Evolutionary conservation across 2,329 filamentous ascomycete genomes (phyloP).

Genomic region (Alternaria viburni): DNA sequence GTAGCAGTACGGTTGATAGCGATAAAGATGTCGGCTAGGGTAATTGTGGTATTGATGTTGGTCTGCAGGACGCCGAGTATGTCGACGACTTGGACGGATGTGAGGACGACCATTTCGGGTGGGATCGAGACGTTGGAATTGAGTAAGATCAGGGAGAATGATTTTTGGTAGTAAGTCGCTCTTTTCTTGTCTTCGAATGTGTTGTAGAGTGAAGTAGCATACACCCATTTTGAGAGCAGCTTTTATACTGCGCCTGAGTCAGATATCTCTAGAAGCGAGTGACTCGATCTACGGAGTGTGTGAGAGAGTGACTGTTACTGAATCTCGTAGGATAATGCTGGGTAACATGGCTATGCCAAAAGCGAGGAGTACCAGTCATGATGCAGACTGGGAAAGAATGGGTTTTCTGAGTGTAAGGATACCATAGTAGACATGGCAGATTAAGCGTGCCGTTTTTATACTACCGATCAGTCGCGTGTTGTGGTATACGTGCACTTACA

Average conservation of each 20-base stretch:
- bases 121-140: too few species aligned
- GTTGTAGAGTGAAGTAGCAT: neutral
- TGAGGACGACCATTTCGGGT: too few species aligned
- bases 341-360: neutral
- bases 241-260: neutral
- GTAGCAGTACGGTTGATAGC: too few species aligned
- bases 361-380: neutral
- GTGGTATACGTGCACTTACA: neutral
- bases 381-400: rapidly evolving
- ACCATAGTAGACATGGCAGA: neutral
- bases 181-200: neutral
- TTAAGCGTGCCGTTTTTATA: neutral
- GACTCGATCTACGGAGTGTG: rapidly evolving
- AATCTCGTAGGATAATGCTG: too few species aligned
- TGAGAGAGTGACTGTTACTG: neutral
- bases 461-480: rapidly evolving
- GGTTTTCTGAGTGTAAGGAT: neutral
- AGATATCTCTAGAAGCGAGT: rapidly evolving
- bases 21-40: too few species aligned
- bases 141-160: too few species aligned
- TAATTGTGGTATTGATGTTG: too few species aligned
- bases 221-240: neutral
- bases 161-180: neutral
- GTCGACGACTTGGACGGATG: too few species aligned
- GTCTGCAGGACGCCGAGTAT: too few species aligned